Evolutionary conservation across 2,329 filamentous ascomycete species (phyloP).

Genomic region (Penicillium sp.): DNA sequence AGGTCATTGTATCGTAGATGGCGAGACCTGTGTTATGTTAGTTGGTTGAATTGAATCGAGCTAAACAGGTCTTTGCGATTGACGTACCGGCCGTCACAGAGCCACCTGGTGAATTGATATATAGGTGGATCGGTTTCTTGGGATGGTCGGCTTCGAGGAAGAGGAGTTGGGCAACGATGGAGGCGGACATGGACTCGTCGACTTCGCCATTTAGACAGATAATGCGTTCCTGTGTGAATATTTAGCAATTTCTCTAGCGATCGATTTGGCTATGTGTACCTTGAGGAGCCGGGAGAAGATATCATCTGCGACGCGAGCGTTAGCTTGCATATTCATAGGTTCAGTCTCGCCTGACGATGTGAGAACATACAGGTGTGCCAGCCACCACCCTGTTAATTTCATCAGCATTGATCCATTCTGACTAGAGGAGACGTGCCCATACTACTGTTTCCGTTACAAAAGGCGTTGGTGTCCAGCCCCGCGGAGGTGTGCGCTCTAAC

Average conservation of each 20-base stretch:
- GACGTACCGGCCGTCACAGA: slow-evolving; percentile 69
- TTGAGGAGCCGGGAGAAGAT: slow-evolving; percentile 76
- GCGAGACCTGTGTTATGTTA: slow-evolving; percentile 48
- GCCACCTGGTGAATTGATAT: slow-evolving; percentile 95
- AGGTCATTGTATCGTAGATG: slow-evolving; percentile 98
- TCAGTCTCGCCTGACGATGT: not conserved
- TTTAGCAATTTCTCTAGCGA: slow-evolving; percentile 43
- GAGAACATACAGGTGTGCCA: slow-evolving; percentile 66
- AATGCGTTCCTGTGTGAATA: slow-evolving; percentile 66
- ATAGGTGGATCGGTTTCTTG: slow-evolving; percentile 90
- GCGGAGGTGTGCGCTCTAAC: slow-evolving; percentile 31
- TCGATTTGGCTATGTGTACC: slow-evolving; percentile 38
- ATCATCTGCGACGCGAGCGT: slow-evolving; percentile 52
- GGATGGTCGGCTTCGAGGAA: slow-evolving; percentile 97
- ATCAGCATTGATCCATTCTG: not conserved
- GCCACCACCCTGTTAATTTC: slow-evolving; percentile 56
- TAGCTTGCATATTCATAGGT: slow-evolving; percentile 1
- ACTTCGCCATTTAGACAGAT: slow-evolving; percentile 89
- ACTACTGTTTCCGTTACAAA: slow-evolving; percentile 53
- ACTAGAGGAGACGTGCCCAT: slow-evolving; percentile 34
- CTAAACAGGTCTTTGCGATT: not conserved
- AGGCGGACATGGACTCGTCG: slow-evolving; percentile 84
- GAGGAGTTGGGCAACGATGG: slow-evolving; percentile 88
- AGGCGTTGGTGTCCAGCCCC: slow-evolving; percentile 48
- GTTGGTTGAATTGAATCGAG: not conserved